A percentile compares a stretch with the other conserved stretches of the same genome.
These are phyloP conservation scores for Cupressus sempervirens DNA, from an alignment of 75 land plant species.

Conservation along the genomic window DNA sequence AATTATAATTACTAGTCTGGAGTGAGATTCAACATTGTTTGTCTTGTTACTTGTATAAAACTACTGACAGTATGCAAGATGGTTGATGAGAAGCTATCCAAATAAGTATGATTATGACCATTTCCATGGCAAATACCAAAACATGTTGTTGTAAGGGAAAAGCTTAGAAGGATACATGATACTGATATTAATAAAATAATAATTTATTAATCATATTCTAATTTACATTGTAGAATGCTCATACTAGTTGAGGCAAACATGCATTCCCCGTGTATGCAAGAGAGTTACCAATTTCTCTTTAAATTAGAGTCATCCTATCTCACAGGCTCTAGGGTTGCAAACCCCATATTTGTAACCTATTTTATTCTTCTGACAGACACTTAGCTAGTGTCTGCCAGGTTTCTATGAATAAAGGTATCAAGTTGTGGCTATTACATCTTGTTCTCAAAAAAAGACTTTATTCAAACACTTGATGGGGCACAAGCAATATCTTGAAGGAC, in stretches of 20 bases:
- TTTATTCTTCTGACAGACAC: not conserved
- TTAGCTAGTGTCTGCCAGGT: not conserved
- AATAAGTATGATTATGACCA: not conserved
- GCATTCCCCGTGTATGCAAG: not conserved
- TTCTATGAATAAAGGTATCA: conserved; percentile 2
- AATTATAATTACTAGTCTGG: not conserved
- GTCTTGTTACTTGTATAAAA: not conserved
- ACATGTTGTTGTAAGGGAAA: not conserved
- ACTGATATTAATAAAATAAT: not conserved
- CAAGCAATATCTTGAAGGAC: not conserved
- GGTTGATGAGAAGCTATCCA: not conserved
- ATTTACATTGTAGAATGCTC: not conserved
- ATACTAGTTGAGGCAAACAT: not conserved
- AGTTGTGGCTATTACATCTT: not conserved
- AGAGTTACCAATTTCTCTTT: not conserved
- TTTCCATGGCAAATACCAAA: not conserved
- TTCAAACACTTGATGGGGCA: not conserved
- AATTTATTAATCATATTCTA: not conserved
- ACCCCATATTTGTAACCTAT: not conserved
- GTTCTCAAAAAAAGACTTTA: not conserved
- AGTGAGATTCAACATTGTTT: not conserved
- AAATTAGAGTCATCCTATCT: not conserved
- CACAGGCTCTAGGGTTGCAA: not conserved
- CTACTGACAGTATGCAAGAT: not conserved
- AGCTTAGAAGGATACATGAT: not conserved